Base-by-base conservation (phyloP, 2,329 filamentous ascomycete genomes). In the Aschersonia sp. region DNA sequence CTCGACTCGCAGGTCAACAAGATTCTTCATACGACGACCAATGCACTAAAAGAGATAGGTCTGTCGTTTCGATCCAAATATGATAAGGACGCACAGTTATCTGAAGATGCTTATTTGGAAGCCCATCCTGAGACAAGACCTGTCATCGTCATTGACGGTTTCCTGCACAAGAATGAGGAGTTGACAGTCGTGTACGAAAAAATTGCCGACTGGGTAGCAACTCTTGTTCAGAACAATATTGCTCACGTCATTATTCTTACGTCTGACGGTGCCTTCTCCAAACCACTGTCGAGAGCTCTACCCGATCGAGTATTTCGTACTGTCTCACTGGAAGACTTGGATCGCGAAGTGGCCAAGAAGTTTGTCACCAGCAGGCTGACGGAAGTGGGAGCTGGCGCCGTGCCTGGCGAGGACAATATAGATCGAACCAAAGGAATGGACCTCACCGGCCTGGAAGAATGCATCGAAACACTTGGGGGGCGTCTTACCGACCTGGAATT, bases 161-260 rank as follows among this genome's bases (percentile, higher is more conserved):
- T 94, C 66, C 64, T 94, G 10, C 83, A 92, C 66, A 90, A 88
- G 65, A 81, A 72, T 47, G 75, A 83, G 37, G 79, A 83, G 31
- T 61, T 64, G 43, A 68, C 68, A 39, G 67, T 82, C n/a, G 72
- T 89, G 22, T 85, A 86, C 49, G 83, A 89, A 52, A 87, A 86
- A 59, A 71, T 90, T 45, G 81, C 88, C 0, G 87, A 95, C 58
- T 97, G 90, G 87, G 88, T 89, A 1, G 88, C 92, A 4, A 73
- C 80, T 2, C 68, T 95, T 31, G 89, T 92, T 0, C 86, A 87
- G 43, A 82, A 83, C 46, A 95, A 95, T 53, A 75, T 94, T 42
- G 90, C 90, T 0, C 92, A 97, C 62, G 88, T 97, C 48, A 82
- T 98, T 49, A 95, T 97, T 70, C 71, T 98, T 39, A 95, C 90